phyloP scores from a whole-genome alignment of 352 stramenopile species.

The Lagenidium giganteum region DNA sequence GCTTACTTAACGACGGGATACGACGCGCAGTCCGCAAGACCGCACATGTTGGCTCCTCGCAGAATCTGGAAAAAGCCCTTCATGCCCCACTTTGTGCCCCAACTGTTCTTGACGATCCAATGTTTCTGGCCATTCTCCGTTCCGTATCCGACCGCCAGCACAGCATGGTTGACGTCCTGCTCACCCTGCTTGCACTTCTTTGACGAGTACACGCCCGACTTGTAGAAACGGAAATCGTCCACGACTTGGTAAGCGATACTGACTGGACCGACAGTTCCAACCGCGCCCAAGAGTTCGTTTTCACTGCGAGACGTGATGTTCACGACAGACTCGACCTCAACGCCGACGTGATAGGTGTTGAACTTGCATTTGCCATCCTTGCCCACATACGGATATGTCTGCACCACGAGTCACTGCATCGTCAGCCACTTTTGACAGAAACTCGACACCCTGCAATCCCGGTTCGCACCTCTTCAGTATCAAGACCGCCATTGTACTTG shows the following conservation, averaged over 20 bases:
- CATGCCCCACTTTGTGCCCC: conserved; percentile 90
- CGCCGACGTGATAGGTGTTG: conserved; percentile 65
- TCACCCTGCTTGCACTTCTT: conserved; percentile 77
- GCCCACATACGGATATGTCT: conserved; percentile 71
- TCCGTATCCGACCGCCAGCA: conserved; percentile 97
- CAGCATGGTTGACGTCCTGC: conserved; percentile 88
- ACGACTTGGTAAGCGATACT: conserved; percentile 86
- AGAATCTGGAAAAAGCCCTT: conserved; percentile 95
- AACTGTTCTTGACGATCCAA: conserved; percentile 99
- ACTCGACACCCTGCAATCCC: background rate
- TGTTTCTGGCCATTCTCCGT: conserved; percentile 84
- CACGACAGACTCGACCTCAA: conserved; percentile 66
- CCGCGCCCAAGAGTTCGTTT: conserved; percentile 58
- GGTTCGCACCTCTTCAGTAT: conserved; percentile 69
- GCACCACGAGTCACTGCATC: background rate
- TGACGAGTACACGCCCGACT: conserved; percentile 83
- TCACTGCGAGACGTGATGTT: conserved; percentile 85
- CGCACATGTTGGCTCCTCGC: conserved; percentile 88
- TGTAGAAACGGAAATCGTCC: conserved; percentile 88
- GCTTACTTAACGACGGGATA: conserved; percentile 70
- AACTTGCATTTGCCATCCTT: conserved; percentile 82
- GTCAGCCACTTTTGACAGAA: conserved; percentile 2
- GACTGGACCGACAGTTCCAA: conserved; percentile 65
- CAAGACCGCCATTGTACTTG: conserved; percentile 85
- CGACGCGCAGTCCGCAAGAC: conserved; percentile 79